Percentiles rank a stretch among this genome's conserved stretches.
phyloP scores from a whole-genome alignment of 768 basidiomycete species.

The Lentinus tigrinus region DNA sequence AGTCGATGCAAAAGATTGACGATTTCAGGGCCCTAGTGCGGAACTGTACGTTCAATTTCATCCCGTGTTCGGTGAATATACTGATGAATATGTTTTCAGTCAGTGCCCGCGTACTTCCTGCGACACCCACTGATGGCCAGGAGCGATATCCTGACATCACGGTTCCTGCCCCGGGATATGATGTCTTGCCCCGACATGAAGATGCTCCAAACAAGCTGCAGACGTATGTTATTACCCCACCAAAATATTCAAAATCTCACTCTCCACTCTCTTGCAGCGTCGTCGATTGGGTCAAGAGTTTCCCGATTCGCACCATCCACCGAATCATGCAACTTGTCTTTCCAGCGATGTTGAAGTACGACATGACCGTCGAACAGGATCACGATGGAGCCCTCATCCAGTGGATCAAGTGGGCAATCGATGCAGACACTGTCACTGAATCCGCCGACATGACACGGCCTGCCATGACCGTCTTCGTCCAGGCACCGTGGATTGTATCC shows the following conservation, averaged over 20 bases:
- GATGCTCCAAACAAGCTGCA: conserved; percentile 38
- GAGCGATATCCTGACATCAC: too few relatives aligned
- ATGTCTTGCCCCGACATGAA: conserved; percentile 24
- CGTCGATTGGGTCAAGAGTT: conserved; percentile 47
- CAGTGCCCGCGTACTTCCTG: too few relatives aligned
- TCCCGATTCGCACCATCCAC: conserved; percentile 52
- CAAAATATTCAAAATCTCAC: neutral
- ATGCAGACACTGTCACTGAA: neutral
- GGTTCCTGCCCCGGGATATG: conserved; percentile 30
- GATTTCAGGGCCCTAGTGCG: too few relatives aligned
- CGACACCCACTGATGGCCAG: too few relatives aligned
- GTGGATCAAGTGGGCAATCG: conserved; percentile 14
- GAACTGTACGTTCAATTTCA: too few relatives aligned
- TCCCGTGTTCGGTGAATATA: too few relatives aligned
- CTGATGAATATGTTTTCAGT: too few relatives aligned
- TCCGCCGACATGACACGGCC: conserved; percentile 9
- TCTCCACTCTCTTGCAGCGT: conserved; percentile 33
- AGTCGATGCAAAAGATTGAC: too few relatives aligned
- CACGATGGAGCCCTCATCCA: conserved; percentile 19
- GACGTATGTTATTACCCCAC: conserved; percentile 32
- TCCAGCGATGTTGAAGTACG: conserved; percentile 30
- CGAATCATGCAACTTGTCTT: conserved; percentile 36
- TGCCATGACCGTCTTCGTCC: conserved; percentile 32
- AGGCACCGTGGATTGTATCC: conserved; percentile 41
- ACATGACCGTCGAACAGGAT: conserved; percentile 25